phyloP scores from a whole-genome alignment of 1,284 basidiomycete genomes.

The Gymnopus androsaceus region DNA sequence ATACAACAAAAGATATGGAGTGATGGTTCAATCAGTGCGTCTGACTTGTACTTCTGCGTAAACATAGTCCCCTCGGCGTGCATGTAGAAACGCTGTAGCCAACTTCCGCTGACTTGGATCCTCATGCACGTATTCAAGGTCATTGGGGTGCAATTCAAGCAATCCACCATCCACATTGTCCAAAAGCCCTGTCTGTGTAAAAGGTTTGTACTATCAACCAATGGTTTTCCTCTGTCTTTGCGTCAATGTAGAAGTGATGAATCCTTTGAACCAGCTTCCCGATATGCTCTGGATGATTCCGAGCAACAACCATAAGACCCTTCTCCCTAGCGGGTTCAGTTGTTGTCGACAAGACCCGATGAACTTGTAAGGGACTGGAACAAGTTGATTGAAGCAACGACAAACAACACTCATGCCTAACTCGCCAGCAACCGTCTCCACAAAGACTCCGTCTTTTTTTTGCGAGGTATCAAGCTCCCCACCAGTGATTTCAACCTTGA shows the following conservation, averaged over 20 bases:
- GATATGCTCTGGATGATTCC: neutral
- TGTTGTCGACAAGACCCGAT: neutral
- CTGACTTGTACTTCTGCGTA: too few relatives aligned
- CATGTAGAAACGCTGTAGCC: too few relatives aligned
- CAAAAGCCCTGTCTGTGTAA: neutral
- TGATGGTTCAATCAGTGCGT: too few relatives aligned
- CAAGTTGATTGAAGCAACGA: neutral
- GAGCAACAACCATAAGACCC: neutral
- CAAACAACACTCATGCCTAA: neutral
- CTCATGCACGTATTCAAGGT: neutral
- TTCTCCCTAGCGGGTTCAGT: neutral
- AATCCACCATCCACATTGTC: neutral
- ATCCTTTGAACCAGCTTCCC: conserved; percentile 1
- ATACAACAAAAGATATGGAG: too few relatives aligned
- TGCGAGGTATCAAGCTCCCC: neutral
- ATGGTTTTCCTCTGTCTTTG: neutral
- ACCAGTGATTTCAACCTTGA: neutral
- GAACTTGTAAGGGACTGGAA: neutral
- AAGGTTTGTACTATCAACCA: neutral
- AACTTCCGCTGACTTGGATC: neutral
- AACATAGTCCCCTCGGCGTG: too few relatives aligned
- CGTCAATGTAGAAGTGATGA: neutral
- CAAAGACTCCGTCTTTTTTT: neutral
- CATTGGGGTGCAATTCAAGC: neutral
- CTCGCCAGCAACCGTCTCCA: neutral